A percentile compares a stretch with the other conserved stretches of the same genome.
phyloP scores from a whole-genome alignment of 1,284 basidiomycete genomes.

The Tremellales sp. region DNA sequence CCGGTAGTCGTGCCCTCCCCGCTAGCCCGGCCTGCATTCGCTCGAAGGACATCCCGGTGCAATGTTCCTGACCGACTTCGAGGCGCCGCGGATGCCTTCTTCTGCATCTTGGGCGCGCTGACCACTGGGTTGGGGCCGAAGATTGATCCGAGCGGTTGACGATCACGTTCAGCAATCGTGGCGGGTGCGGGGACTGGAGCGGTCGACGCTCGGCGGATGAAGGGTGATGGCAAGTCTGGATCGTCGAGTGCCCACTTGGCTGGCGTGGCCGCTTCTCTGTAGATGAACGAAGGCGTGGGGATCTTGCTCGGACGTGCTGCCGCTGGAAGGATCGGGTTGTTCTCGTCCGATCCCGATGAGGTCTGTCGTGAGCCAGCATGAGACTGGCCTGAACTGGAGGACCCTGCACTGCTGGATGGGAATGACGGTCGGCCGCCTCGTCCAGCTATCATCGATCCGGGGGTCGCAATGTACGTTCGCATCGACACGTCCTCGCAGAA shows the following conservation, averaged over 20 bases:
- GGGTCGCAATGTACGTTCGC: slow-evolving; percentile 16
- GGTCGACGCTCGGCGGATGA: slow-evolving; percentile 26
- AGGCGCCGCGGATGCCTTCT: slow-evolving; percentile 7
- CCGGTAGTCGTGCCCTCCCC: neutral
- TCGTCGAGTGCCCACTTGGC: slow-evolving; percentile 42
- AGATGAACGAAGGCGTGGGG: slow-evolving; percentile 29
- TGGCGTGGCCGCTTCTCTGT: slow-evolving; percentile 40
- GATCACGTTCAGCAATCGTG: neutral
- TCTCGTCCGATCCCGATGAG: slow-evolving; percentile 4
- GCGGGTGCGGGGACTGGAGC: slow-evolving; percentile 4
- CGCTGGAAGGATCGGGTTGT: neutral
- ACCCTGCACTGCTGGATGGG: slow-evolving; percentile 7
- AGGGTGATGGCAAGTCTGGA: slow-evolving; percentile 40
- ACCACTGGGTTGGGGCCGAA: too few relatives aligned
- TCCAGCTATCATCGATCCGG: slow-evolving; percentile 10
- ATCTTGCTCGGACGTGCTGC: slow-evolving; percentile 13
- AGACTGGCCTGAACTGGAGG: slow-evolving; percentile 1
- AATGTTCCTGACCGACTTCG: slow-evolving; percentile 27
- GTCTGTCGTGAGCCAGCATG: neutral
- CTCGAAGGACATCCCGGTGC: slow-evolving; percentile 29
- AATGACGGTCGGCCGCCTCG: slow-evolving; percentile 5
- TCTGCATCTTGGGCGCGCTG: too few relatives aligned
- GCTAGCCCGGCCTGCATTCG: slow-evolving; percentile 17
- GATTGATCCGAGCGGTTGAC: slow-evolving; percentile 18
- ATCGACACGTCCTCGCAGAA: slow-evolving; percentile 40